Percentiles rank a stretch among this genome's conserved stretches.
Conservation (phyloP, 495 filamentous ascomycete genomes). For the Immersiella caudata region DNA sequence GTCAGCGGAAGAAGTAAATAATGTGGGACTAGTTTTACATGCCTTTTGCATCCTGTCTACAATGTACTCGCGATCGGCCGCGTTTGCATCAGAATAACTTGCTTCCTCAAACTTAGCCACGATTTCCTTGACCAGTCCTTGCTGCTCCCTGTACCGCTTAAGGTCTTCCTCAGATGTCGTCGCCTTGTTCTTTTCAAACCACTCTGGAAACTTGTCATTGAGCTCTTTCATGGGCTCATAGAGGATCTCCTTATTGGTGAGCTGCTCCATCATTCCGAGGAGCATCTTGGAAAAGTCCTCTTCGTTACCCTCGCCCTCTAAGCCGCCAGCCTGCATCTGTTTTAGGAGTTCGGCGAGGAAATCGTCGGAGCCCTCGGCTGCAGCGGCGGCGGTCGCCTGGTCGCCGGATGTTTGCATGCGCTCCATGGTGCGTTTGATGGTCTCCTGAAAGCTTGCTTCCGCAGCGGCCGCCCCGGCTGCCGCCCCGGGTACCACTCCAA, state of each 20-base stretch:
- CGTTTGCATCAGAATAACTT: conserved; percentile 77
- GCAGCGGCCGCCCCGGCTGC: conserved; percentile 32
- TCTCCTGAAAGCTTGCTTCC: conserved; percentile 81
- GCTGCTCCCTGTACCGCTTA: conserved; percentile 79
- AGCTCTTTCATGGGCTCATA: conserved; percentile 99
- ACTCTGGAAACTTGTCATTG: conserved; percentile 83
- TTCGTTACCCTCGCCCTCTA: conserved; percentile 67
- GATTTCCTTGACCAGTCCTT: conserved; percentile 80
- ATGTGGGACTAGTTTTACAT: conserved; percentile 30
- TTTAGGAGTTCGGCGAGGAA: conserved; percentile 84
- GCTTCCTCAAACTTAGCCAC: conserved; percentile 81
- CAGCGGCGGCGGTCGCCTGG: conserved; percentile 76
- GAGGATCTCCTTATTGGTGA: conserved; percentile 96
- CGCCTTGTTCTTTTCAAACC: conserved; percentile 77
- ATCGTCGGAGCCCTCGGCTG: conserved; percentile 71
- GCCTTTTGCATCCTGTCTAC: conserved; percentile 98
- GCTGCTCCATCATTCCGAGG: conserved; percentile 96
- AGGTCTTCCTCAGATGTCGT: conserved; percentile 69
- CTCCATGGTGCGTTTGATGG: conserved; percentile 88
- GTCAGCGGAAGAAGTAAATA: conserved; percentile 23
- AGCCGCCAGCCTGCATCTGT: conserved; percentile 62
- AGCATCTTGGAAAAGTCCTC: conserved; percentile 92
- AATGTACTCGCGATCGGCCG: conserved; percentile 84
- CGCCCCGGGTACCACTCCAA: conserved; percentile 28
- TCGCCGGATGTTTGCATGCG: conserved; percentile 88